phyloP scores from a whole-genome alignment of 441 rosid genomes.

The Adansonia madagascariensis region DNA sequence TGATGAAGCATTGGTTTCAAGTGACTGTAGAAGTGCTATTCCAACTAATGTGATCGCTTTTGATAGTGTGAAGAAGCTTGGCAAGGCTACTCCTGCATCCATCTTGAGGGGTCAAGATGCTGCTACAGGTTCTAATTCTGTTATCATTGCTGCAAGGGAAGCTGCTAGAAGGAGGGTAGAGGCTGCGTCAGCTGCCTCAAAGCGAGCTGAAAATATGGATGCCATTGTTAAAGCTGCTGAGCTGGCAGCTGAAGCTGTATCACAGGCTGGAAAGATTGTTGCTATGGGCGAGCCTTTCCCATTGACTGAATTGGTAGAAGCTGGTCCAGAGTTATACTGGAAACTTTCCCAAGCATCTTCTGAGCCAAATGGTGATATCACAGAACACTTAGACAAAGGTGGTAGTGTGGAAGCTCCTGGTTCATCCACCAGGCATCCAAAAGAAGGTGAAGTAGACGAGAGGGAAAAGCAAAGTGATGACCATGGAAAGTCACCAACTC shows the following conservation, averaged over 20 bases:
- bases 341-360: constrained; percentile 53
- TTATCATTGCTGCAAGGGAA: constrained; percentile 85
- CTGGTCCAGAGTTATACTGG: constrained; percentile 77
- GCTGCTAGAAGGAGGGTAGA: constrained; percentile 89
- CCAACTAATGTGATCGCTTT: constrained; percentile 39
- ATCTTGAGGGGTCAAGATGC: constrained; percentile 62
- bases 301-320: constrained; percentile 64
- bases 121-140: constrained; percentile 57
- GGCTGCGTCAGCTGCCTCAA: constrained; percentile 92
- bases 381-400: constrained; percentile 33
- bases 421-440: constrained; percentile 28
- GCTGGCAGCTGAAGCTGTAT: constrained; percentile 91
- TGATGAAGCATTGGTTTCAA: constrained; percentile 68
- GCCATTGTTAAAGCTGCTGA: constrained; percentile 96
- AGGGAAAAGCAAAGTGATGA: constrained; percentile 36
- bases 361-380: constrained; percentile 38
- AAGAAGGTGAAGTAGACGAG: constrained; percentile 43
- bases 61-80: constrained; percentile 42
- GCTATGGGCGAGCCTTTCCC: constrained; percentile 81
- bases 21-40: constrained; percentile 33
- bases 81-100: constrained; percentile 63
- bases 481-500: constrained; percentile 41
- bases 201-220: constrained; percentile 94
- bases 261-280: constrained; percentile 93
- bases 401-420: constrained; percentile 30